A percentile compares a stretch with the other conserved stretches of the same genome.
These are phyloP conservation scores for Crepidotus variabilis DNA, from an alignment of 768 basidiomycete genomes.

Conservation along the genomic window DNA sequence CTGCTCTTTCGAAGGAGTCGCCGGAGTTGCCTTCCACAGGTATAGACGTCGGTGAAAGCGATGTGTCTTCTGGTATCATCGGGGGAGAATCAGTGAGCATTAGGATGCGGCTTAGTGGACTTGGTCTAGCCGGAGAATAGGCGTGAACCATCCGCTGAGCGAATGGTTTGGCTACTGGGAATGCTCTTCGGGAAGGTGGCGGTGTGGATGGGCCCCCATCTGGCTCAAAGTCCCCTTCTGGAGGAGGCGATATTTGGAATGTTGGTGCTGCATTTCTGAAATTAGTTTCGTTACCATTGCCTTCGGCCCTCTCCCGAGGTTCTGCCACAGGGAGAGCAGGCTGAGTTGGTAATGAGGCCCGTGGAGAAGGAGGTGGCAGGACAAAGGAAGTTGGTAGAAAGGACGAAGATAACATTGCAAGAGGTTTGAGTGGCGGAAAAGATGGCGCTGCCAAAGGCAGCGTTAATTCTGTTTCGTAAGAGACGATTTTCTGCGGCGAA, in stretches of 20 bases:
- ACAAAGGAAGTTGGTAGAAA: constrained; percentile 70
- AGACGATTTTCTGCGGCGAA: constrained; percentile 30
- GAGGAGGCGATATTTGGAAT: constrained; percentile 12
- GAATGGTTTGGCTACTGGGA: constrained; percentile 70
- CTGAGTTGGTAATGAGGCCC: constrained; percentile 55
- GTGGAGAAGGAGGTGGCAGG: constrained; percentile 75
- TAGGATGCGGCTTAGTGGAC: constrained; percentile 76
- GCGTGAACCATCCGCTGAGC: constrained; percentile 71
- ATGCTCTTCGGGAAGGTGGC: constrained; percentile 38
- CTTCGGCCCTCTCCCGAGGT: neutral
- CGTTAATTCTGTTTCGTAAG: constrained; percentile 40
- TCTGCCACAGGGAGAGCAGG: constrained; percentile 31
- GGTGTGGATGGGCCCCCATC: constrained; percentile 23
- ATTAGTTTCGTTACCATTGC: neutral
- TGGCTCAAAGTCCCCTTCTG: constrained; percentile 5
- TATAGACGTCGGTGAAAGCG: constrained; percentile 17
- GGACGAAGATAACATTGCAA: constrained; percentile 32
- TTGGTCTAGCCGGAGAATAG: constrained; percentile 78
- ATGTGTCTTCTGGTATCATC: constrained; percentile 20
- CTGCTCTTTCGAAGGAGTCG: constrained; percentile 28
- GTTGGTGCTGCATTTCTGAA: constrained; percentile 1
- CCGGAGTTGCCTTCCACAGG: constrained; percentile 29
- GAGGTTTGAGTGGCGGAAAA: constrained; percentile 35
- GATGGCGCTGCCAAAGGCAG: constrained; percentile 28
- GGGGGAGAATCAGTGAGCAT: constrained; percentile 65